These are phyloP conservation scores for Hygrophoropsis aurantiaca DNA, from an alignment of 768 basidiomycete species.

Conservation along the genomic window DNA sequence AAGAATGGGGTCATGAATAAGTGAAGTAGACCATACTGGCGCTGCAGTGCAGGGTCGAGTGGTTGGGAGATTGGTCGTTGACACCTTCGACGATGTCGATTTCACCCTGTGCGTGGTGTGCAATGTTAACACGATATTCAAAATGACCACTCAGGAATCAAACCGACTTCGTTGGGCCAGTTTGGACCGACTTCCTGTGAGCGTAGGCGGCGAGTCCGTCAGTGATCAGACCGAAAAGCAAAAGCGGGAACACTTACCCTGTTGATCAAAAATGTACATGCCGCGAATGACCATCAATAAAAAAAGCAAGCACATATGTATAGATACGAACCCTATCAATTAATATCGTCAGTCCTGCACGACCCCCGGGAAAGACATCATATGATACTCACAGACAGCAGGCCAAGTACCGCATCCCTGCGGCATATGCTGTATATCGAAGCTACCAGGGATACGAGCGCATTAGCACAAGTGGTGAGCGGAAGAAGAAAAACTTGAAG, in stretches of 20 bases:
- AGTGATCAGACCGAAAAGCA: too few species aligned
- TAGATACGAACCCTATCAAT: conserved; percentile 23
- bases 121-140: not conserved
- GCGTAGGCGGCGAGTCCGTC: not conserved
- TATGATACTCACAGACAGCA: conserved; percentile 28
- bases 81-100: conserved; percentile 35
- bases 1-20: not conserved
- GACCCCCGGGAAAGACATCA: not conserved
- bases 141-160: not conserved
- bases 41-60: conserved; percentile 28
- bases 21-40: conserved; percentile 15
- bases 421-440: conserved; percentile 39
- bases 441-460: conserved; percentile 14
- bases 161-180: conserved; percentile 24
- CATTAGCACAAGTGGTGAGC: too few species aligned
- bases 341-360: conserved; percentile 2
- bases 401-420: conserved; percentile 41
- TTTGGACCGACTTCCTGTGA: conserved; percentile 23
- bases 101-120: conserved; percentile 23
- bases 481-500: too few species aligned
- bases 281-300: not conserved
- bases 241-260: conserved; percentile 22
- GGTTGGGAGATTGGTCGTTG: conserved; percentile 27
- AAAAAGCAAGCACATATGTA: not conserved
- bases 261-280: not conserved